These are phyloP conservation scores for Leccinum sublutescens DNA, from an alignment of 768 basidiomycete genomes.

Conservation along the genomic window DNA sequence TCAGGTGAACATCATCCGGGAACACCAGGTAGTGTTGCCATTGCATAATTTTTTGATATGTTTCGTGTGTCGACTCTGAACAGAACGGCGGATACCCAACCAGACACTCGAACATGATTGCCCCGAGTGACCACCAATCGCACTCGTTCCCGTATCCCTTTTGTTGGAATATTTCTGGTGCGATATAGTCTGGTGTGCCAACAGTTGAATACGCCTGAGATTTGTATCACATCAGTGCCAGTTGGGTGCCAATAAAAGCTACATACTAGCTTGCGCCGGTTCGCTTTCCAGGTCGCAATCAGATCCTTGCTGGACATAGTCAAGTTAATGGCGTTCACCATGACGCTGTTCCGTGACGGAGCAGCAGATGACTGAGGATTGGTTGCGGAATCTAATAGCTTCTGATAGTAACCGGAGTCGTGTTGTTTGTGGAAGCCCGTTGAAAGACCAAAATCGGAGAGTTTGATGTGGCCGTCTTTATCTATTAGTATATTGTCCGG, in stretches of 20 bases:
- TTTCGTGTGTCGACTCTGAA: conserved; percentile 94
- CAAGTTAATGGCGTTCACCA: conserved; percentile 95
- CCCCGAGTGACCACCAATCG: conserved; percentile 99
- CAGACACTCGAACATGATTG: conserved; percentile 97
- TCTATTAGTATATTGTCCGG: conserved; percentile 94
- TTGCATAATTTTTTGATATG: conserved; percentile 96
- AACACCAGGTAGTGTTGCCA: conserved; percentile 86
- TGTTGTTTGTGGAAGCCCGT: conserved; percentile 99
- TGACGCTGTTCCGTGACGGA: conserved; percentile 84
- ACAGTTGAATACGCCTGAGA: conserved; percentile 93
- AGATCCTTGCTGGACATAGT: conserved; percentile 93
- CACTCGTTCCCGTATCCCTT: conserved; percentile 98
- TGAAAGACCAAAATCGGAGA: conserved; percentile 97
- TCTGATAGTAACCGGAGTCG: conserved; percentile 93
- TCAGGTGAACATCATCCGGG: conserved; percentile 93
- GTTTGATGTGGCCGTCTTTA: conserved; percentile 94
- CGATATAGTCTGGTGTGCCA: conserved; percentile 95
- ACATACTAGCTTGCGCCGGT: conserved; percentile 86
- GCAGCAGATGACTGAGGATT: conserved; percentile 42
- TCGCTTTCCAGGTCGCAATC: conserved; percentile 99
- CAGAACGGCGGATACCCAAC: conserved; percentile 98
- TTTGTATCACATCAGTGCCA: not conserved
- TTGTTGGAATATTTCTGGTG: conserved; percentile 94
- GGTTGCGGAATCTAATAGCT: conserved; percentile 67
- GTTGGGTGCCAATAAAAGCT: not conserved